Evolutionary conservation across 2,329 filamentous ascomycete species (phyloP).

Genomic region (Aspergillus carbonarius): DNA sequence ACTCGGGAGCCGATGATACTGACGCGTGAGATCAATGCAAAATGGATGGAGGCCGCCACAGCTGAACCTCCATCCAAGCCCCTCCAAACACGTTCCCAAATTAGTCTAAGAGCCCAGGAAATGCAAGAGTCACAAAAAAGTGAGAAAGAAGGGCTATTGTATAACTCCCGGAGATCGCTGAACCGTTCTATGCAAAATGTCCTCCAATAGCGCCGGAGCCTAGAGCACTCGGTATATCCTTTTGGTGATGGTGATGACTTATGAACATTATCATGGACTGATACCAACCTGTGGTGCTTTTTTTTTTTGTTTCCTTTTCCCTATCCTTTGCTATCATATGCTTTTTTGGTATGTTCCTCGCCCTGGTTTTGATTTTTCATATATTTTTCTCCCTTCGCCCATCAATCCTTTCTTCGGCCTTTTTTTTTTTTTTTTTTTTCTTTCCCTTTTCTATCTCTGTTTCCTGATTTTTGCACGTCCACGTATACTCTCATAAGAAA

Average conservation of each 20-base stretch:
- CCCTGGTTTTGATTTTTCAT: neutral
- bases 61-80: neutral
- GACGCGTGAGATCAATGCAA: neutral
- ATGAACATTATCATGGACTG: slow-evolving; percentile 13
- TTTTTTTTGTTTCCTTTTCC: slow-evolving; percentile 15
- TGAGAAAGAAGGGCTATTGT: slow-evolving; percentile 10
- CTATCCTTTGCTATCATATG: neutral
- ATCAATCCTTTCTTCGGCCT: no score
- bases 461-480: slow-evolving; percentile 14
- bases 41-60: neutral
- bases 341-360: neutral
- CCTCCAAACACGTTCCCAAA: neutral
- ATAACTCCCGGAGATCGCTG: slow-evolving; percentile 16
- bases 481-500: neutral
- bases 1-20: neutral
- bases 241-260: slow-evolving; percentile 10
- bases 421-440: slow-evolving; percentile 10
- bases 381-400: slow-evolving; percentile 6
- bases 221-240: slow-evolving; percentile 14
- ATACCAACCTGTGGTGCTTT: slow-evolving; percentile 11
- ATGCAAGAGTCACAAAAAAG: slow-evolving; percentile 10
- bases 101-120: slow-evolving; percentile 13
- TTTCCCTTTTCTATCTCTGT: slow-evolving; percentile 20
- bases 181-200: slow-evolving; percentile 25
- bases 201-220: slow-evolving; percentile 12